These are phyloP conservation scores for Penicillium waksmanii DNA, from an alignment of 495 filamentous ascomycete genomes.

Conservation along the genomic window DNA sequence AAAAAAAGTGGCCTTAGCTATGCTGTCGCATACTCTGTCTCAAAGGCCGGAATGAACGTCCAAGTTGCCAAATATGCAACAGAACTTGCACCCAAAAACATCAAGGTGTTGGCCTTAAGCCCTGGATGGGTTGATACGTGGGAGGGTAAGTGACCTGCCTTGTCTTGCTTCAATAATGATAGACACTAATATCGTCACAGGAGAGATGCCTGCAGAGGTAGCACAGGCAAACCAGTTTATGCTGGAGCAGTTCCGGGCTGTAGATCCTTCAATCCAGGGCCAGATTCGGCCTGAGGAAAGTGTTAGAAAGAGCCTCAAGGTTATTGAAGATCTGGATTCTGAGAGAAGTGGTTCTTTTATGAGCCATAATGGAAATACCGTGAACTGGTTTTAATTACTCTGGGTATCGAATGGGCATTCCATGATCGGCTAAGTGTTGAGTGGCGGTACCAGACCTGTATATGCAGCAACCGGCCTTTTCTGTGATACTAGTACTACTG, in stretches of 20 bases:
- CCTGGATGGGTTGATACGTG: constrained; percentile 38
- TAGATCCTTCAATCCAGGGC: constrained; percentile 19
- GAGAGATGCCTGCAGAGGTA: constrained; percentile 19
- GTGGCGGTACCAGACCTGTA: too few relatives aligned
- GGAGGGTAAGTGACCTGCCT: constrained; percentile 24
- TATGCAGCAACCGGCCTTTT: too few relatives aligned
- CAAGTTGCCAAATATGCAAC: constrained; percentile 45
- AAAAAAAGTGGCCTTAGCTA: constrained; percentile 30
- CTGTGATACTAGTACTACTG: too few relatives aligned
- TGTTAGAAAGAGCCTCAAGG: constrained; percentile 23
- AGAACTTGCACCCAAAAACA: constrained; percentile 33
- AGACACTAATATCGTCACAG: constrained; percentile 16
- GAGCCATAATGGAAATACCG: constrained; percentile 27
- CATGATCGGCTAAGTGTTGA: too few relatives aligned
- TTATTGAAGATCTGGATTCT: constrained; percentile 22
- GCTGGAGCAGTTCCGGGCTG: constrained; percentile 24
- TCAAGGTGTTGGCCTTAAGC: constrained; percentile 37
- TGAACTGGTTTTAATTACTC: constrained; percentile 8
- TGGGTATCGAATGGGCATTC: background rate
- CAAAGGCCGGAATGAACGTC: constrained; percentile 48
- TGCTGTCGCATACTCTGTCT: constrained; percentile 34
- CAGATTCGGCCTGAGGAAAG: constrained; percentile 28
- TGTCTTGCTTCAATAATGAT: background rate
- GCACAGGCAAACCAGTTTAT: constrained; percentile 17
- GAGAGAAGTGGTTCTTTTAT: constrained; percentile 23